Conservation (phyloP, 768 basidiomycete species). For the Lactifluus hygrophoroides region DNA sequence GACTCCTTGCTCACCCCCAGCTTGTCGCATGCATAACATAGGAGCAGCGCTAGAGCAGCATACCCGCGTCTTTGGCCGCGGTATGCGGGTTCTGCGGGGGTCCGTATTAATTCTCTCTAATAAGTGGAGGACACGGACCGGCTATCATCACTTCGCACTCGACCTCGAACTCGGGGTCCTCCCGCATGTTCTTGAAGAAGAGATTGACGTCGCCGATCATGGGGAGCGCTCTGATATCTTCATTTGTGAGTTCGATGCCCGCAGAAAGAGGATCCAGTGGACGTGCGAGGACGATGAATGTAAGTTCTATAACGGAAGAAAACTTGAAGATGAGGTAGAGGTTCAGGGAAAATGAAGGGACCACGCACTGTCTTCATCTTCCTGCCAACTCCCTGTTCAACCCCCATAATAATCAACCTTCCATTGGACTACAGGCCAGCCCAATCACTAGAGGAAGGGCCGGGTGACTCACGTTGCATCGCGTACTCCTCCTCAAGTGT, state of each 20-base stretch:
- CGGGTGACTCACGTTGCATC: conserved; percentile 64
- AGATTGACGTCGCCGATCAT: conserved; percentile 95
- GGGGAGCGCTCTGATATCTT: conserved; percentile 32
- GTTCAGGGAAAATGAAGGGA: neutral
- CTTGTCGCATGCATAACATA: conserved; percentile 51
- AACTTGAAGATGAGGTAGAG: neutral
- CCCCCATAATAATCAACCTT: neutral
- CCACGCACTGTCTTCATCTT: conserved; percentile 69
- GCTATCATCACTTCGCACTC: conserved; percentile 95
- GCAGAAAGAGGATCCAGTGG: conserved; percentile 17
- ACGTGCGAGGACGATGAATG: conserved; percentile 77
- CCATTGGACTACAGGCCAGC: neutral
- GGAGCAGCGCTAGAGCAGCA: conserved; percentile 55
- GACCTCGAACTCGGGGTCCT: conserved; percentile 43
- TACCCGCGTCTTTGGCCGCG: conserved; percentile 60
- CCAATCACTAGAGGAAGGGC: neutral
- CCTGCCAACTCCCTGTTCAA: conserved; percentile 70
- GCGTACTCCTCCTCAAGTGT: conserved; percentile 73
- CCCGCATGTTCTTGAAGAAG: conserved; percentile 55
- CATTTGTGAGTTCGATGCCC: conserved; percentile 11
- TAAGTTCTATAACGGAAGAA: conserved; percentile 46
- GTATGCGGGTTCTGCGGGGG: conserved; percentile 48
- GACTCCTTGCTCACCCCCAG: conserved; percentile 35
- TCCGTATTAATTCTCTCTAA: too few species aligned
- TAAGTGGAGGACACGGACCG: too few species aligned